Evolutionary conservation across 208 protist genomes (phyloP).

Genomic region (Acanthamoeba culbertsoni): DNA sequence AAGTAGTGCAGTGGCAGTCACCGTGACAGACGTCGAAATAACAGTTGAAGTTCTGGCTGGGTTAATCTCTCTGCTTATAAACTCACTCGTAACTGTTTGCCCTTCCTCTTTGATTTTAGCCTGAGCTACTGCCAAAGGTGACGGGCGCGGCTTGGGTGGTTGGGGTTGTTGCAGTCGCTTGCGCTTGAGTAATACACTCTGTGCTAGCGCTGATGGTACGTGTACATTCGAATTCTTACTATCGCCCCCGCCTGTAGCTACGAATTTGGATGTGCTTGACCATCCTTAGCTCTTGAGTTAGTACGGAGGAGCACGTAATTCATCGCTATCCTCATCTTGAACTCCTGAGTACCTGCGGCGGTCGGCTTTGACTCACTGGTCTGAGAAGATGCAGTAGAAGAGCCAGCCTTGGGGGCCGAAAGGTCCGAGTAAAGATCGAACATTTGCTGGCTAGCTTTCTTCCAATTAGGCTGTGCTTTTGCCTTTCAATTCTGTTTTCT

Average conservation of each 20-base stretch:
- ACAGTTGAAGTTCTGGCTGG: neutral
- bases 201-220: neutral
- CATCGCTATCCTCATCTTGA: neutral
- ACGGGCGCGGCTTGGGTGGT: neutral
- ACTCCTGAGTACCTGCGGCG: neutral
- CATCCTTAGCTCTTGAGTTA: neutral
- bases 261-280: neutral
- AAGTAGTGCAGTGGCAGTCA: neutral
- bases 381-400: neutral
- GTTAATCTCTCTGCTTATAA: neutral
- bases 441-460: too few relatives aligned
- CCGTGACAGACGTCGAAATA: neutral
- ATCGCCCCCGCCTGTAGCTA: neutral
- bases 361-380: neutral
- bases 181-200: neutral
- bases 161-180: slow-evolving; percentile 15
- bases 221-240: neutral
- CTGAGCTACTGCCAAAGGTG: neutral
- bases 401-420: neutral
- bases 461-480: too few relatives aligned
- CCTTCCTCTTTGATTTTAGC: neutral
- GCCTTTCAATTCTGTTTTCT: too few relatives aligned
- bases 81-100: neutral
- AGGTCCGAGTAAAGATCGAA: slow-evolving; percentile 23
- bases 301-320: neutral